Conservation (phyloP, 2,329 filamentous ascomycete species). For the Xylariales sp. region DNA sequence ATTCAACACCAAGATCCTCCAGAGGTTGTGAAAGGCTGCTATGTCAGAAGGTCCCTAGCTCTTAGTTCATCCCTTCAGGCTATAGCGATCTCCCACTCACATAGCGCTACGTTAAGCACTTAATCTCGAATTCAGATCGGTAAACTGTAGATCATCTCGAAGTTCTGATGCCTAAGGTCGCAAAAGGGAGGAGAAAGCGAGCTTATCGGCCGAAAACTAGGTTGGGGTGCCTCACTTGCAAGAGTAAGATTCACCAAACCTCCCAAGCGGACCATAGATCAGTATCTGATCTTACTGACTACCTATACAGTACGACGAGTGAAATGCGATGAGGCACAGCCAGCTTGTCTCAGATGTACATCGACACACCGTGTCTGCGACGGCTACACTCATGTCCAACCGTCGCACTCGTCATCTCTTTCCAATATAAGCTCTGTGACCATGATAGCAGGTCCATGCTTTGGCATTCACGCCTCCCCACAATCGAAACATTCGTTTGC, state of each 20-base stretch:
- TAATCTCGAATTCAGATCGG: no score
- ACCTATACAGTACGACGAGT: conserved; percentile 7
- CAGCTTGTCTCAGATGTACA: conserved; percentile 7
- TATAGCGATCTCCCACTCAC: no score
- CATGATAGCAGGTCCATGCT: neutral
- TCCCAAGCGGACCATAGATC: neutral
- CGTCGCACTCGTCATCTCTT: neutral
- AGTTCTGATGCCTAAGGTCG: conserved; percentile 8
- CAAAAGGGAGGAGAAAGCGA: conserved; percentile 9
- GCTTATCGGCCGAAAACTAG: conserved; percentile 9
- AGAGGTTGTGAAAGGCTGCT: no score
- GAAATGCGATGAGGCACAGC: conserved; percentile 10
- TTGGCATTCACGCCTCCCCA: neutral
- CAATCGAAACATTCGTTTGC: conserved; percentile 6
- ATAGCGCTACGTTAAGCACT: no score
- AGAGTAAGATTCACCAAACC: conserved; percentile 5
- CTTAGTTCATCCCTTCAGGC: no score
- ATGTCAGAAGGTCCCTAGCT: no score
- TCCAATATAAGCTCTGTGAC: neutral
- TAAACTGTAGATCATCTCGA: neutral
- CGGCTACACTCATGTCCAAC: conserved; percentile 2
- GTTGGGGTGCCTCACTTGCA: conserved; percentile 9
- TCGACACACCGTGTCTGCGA: conserved; percentile 6
- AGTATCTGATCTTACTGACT: neutral
- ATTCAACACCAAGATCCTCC: no score